A percentile compares a stretch with the other conserved stretches of the same genome.
These are phyloP conservation scores for Colletotrichum simmondsii DNA, from an alignment of 2,329 filamentous ascomycete species.

Conservation along the genomic window DNA sequence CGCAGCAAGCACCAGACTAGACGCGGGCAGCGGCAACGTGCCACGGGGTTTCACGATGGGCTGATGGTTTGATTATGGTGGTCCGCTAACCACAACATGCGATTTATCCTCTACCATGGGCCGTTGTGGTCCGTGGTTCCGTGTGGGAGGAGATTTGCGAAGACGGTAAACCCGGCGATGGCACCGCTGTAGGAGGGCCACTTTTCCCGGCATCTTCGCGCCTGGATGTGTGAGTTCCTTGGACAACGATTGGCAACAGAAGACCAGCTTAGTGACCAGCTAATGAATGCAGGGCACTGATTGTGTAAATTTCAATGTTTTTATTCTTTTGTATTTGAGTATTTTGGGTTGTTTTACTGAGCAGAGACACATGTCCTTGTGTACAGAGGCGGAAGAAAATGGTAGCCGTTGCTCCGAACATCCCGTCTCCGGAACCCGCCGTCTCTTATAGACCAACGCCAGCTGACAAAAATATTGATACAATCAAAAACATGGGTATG, in stretches of 20 bases:
- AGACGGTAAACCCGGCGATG: not conserved
- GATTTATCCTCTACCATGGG: not conserved
- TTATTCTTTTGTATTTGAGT: not conserved
- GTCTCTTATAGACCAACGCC: slow-evolving; percentile 15
- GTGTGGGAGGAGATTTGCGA: not conserved
- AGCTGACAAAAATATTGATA: not conserved
- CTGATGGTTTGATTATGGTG: slow-evolving; percentile 5
- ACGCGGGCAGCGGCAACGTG: not conserved
- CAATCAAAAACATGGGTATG: slow-evolving; percentile 21
- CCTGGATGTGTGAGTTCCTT: not conserved
- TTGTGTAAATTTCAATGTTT: not conserved
- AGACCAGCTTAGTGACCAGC: not conserved
- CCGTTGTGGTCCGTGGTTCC: not conserved
- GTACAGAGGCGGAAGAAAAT: no score
- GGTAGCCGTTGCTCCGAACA: not conserved
- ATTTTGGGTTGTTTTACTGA: not conserved
- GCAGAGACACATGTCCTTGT: not conserved
- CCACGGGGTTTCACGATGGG: slow-evolving; percentile 14
- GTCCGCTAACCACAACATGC: not conserved
- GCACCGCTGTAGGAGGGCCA: not conserved
- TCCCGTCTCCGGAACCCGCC: not conserved
- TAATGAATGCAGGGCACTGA: no score
- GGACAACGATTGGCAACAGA: no score
- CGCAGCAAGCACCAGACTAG: not conserved
- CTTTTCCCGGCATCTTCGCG: not conserved